Conservation (phyloP, 139 green algal genomes). For the Micromonas pusilla region DNA sequence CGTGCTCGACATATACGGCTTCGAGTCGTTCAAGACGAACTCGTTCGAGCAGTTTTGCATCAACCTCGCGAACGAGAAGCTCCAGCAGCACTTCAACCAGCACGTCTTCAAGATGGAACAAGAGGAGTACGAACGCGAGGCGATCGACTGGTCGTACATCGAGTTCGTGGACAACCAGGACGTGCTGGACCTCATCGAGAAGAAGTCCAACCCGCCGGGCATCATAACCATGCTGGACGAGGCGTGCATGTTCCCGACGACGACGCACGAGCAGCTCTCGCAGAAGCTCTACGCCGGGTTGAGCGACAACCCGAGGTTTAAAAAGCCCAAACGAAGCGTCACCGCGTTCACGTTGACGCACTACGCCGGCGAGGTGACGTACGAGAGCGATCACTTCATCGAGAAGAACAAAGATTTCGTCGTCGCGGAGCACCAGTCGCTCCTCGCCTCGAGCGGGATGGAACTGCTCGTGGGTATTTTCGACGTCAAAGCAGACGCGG, state of each 20-base stretch:
- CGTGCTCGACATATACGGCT: slow-evolving; percentile 46
- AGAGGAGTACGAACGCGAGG: slow-evolving; percentile 37
- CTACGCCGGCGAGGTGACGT: slow-evolving; percentile 79
- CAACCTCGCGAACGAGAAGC: slow-evolving; percentile 44
- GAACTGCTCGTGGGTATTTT: slow-evolving; percentile 69
- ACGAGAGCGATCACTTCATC: slow-evolving; percentile 46
- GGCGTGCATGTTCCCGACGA: slow-evolving; percentile 58
- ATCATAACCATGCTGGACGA: slow-evolving; percentile 96
- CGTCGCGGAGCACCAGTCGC: slow-evolving; percentile 86
- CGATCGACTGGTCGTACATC: slow-evolving; percentile 37
- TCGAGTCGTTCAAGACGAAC: slow-evolving; percentile 41
- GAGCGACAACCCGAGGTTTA: slow-evolving; percentile 59
- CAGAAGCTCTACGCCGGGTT: slow-evolving; percentile 73
- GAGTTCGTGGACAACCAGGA: slow-evolving; percentile 40
- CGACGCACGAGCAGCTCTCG: slow-evolving; percentile 71
- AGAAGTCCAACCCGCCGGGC: slow-evolving; percentile 45
- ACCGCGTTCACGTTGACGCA: slow-evolving; percentile 86
- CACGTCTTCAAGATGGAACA: slow-evolving; percentile 41
- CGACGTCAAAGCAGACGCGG: not conserved
- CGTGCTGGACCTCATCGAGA: slow-evolving; percentile 39
- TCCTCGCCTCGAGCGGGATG: slow-evolving; percentile 58
- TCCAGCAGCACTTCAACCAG: slow-evolving; percentile 44
- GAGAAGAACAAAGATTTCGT: slow-evolving; percentile 94
- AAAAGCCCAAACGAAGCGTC: slow-evolving; percentile 71
- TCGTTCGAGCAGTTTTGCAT: slow-evolving; percentile 46